Base-by-base conservation (phyloP, 2,329 filamentous ascomycete species). In the Calonectria crousiana region DNA sequence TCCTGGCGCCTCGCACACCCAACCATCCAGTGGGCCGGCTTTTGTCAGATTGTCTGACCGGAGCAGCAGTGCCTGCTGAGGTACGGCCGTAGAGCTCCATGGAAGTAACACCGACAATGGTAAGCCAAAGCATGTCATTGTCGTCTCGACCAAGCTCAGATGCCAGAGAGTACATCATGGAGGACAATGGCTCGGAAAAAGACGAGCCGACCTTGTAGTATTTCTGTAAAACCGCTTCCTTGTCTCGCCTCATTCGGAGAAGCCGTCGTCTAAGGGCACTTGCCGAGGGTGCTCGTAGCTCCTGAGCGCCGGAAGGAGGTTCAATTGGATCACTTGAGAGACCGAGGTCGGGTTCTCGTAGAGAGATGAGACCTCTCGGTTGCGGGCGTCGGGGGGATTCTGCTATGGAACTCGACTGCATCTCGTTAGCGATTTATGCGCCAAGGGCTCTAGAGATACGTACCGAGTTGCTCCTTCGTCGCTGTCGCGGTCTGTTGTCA, bases 101-200 rank as follows among this genome's bases (percentile, higher is more conserved):
- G 20, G 95, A 98, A n/a, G 94, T 95, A 44, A 98, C 95, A 8
- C 97, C 97, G 32, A 99, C 95, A 81, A 98, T 98, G 8, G 95
- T 93, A 73, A 98, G 90, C 97, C 97, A 99, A 18, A 99, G 89
- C 28, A 98, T 89, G 80, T 99, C 96, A 80, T 98, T 99, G 84
- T 98, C 96, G 88, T 98, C 97, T 68, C 96, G 94, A 75, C 97
- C 97, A 9, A 99, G 91, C 82, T 98, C 97, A 1, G 96, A 98
- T 1, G 96, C 97, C 18, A 99, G 89, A 0, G 95, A 97, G 84
- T 98, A 99, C 82, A 98, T 91, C 86, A 98, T 93, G 0, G 96
- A 98, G 0, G 96, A 97, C 70, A 98, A 95, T 0, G 97, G 97
- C 83, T 99, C 97, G 0, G 96, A 96, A 82, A 98, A 98, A 2